phyloP scores from a whole-genome alignment of 768 basidiomycete species.

The Pulveroboletus sp. region DNA sequence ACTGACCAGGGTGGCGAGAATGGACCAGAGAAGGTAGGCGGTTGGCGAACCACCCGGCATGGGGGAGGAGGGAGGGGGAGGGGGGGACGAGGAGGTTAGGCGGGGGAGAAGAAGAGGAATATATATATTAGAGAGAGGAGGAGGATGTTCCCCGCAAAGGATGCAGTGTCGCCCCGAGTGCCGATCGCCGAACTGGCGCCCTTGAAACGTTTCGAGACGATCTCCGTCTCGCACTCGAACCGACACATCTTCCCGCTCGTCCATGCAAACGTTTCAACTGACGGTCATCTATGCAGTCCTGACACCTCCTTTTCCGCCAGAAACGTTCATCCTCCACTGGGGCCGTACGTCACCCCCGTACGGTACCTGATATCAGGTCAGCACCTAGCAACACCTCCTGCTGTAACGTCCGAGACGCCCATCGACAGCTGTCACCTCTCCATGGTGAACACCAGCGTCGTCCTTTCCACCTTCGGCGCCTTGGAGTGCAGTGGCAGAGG shows the following conservation, averaged over 20 bases:
- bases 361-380: conserved; percentile 37
- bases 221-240: background rate
- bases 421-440: no score
- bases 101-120: background rate
- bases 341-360: conserved; percentile 54
- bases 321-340: conserved; percentile 72
- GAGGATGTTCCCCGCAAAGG: conserved; percentile 24
- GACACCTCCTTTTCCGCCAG: conserved; percentile 50
- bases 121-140: no score
- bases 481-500: no score
- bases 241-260: background rate
- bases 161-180: background rate
- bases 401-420: no score
- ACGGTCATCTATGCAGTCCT: conserved; percentile 24
- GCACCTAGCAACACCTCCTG: background rate
- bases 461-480: no score
- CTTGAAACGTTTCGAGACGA: background rate
- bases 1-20: conserved; percentile 60
- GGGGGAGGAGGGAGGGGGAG: conserved; percentile 13
- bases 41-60: conserved; percentile 75
- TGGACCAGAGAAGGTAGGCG: conserved; percentile 73
- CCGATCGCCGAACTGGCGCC: conserved; percentile 1
- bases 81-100: background rate
- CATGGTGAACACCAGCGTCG: no score
- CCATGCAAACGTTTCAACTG: background rate